A percentile compares a stretch with the other conserved stretches of the same genome.
These are phyloP conservation scores for Nicotiana benthamiana DNA, from an alignment of 257 asterid species.

Conservation along the genomic window DNA sequence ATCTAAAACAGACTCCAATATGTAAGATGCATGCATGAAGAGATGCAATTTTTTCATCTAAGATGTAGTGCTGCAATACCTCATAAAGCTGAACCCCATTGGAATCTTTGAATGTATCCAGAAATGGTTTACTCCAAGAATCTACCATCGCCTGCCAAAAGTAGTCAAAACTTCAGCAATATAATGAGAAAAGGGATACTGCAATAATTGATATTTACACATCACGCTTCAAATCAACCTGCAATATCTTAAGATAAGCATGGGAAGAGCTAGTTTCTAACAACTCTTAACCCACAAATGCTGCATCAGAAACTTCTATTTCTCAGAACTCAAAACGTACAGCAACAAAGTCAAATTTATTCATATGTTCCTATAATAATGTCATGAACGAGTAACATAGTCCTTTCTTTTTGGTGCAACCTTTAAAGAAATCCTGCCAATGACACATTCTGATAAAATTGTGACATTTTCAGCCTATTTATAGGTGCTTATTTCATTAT, in stretches of 20 bases:
- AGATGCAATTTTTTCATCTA: background rate
- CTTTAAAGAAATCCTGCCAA: background rate
- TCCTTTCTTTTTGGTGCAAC: background rate
- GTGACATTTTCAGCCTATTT: background rate
- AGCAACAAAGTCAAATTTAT: background rate
- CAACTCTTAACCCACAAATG: background rate
- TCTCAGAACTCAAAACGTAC: background rate
- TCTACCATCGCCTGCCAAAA: slow-evolving; percentile 64
- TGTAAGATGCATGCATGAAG: background rate
- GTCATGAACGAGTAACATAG: background rate
- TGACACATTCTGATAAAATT: background rate
- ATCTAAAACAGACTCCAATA: background rate
- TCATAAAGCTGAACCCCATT: slow-evolving; percentile 49
- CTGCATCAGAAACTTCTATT: background rate
- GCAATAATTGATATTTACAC: background rate
- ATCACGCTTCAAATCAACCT: background rate
- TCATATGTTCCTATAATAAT: background rate
- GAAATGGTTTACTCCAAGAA: slow-evolving; percentile 76
- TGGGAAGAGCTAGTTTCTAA: background rate
- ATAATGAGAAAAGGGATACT: background rate
- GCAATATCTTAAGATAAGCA: background rate
- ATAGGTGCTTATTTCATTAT: background rate
- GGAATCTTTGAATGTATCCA: slow-evolving; percentile 44
- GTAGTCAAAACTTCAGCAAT: background rate
- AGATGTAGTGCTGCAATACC: slow-evolving; percentile 35